Base-by-base conservation (phyloP, 2,329 filamentous ascomycete species). In the Fusarium annulatum region DNA sequence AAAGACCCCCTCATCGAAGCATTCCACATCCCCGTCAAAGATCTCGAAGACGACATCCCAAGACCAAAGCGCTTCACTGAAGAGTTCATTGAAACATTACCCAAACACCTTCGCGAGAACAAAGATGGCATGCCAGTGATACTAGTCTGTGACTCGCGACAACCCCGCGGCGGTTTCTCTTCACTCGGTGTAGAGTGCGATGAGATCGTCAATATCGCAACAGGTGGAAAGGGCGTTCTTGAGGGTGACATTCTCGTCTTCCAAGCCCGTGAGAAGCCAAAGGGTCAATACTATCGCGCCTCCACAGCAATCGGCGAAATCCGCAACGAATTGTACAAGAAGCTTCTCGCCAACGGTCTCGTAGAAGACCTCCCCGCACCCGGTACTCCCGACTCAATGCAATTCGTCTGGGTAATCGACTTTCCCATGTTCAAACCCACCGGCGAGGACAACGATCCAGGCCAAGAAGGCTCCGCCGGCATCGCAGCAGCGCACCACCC, bases 401-500 rank as follows among this genome's bases (percentile, higher is more conserved):
- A 86, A 67, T 96, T 95, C 81, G 87, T 93, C 63, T 99, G 96
- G 96, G 89, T 99, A 18, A 92, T 89, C 2, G 91, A 96, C 67
- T 99, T 99, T 80, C 96, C 96, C 18, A 90, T 99, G 77, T 99
- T 99, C 84, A 95, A 94, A 2, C 94, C 92, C 0, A 88, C 88
- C 59, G 33, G 56, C n/a, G 90, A 88, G 57, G 82, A 83, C 14
- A 84, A 88, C 58, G 85, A 88, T 18, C 93, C 93, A 0, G 94
- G 94, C 4, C 95, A 98, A 83, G 94, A 94, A 60, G 95, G 95
- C 23, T 82, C 86, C 2, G 90, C 95, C 1, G 95, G 95, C 9
- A 91, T 98, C 77, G 90, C 92, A 15, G 92, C 96, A 2, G 97
- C 95, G 0, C 96, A 99, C 79, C 96, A 99, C 80, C 96, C 96